phyloP scores from a whole-genome alignment of 306 rosid genomes.

The Quercus variabilis region DNA sequence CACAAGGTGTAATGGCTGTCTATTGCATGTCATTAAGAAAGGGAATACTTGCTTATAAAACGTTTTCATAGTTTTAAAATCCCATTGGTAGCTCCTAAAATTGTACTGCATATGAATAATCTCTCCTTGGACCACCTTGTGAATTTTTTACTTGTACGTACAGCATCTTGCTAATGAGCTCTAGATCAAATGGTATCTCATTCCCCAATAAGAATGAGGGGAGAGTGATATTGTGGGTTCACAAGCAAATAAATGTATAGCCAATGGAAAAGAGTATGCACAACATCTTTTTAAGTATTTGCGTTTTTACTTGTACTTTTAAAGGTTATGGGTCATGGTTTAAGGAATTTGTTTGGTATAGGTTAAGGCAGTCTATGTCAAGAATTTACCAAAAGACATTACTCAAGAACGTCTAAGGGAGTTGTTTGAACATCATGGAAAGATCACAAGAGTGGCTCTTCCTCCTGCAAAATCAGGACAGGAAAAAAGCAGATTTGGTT shows the following conservation, averaged over 20 bases:
- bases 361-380: slow-evolving; percentile 67
- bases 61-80: neutral
- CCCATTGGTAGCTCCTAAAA: neutral
- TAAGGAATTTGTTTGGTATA: slow-evolving; percentile 30
- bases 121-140: slow-evolving; percentile 10
- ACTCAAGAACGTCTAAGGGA: slow-evolving; percentile 47
- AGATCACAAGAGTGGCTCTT: slow-evolving; percentile 65
- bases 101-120: neutral
- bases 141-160: slow-evolving; percentile 9
- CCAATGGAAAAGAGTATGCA: neutral
- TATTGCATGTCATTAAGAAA: neutral
- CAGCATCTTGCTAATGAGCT: neutral
- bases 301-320: neutral
- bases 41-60: neutral
- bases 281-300: neutral
- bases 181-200: neutral
- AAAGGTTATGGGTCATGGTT: slow-evolving; percentile 11
- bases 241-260: neutral
- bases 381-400: slow-evolving; percentile 62
- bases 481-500: slow-evolving; percentile 66
- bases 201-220: neutral
- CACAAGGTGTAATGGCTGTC: neutral
- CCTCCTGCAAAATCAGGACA: slow-evolving; percentile 74
- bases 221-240: neutral
- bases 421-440: slow-evolving; percentile 63